Percentiles rank a stretch among this genome's conserved stretches.
These are phyloP conservation scores for Rhizophagus prolifer DNA, from an alignment of 192 early-diverging fungal species.

Conservation along the genomic window DNA sequence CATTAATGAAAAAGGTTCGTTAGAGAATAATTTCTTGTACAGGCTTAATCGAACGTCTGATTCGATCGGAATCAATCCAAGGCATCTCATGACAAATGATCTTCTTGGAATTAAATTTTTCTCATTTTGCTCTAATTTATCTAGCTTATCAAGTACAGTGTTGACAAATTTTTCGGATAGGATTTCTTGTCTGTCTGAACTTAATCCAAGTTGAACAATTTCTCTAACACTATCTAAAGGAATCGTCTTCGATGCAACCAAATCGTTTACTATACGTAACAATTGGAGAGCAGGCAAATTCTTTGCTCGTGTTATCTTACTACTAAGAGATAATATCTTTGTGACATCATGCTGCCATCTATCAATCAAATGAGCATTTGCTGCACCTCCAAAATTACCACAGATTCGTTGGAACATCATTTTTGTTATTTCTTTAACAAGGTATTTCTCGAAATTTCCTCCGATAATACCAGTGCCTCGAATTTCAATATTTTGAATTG, in stretches of 20 bases:
- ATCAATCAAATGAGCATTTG: neutral
- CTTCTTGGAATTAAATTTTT: slow-evolving; percentile 4
- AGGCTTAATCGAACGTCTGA: slow-evolving; percentile 2
- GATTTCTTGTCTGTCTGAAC: neutral
- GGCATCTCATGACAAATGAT: slow-evolving; percentile 10
- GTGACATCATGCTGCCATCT: slow-evolving; percentile 5
- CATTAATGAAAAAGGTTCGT: slow-evolving; percentile 1
- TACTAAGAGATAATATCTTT: slow-evolving; percentile 17
- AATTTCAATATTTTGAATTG: neutral
- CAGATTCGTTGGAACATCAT: neutral
- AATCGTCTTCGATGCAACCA: slow-evolving; percentile 10
- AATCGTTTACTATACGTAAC: slow-evolving; percentile 19
- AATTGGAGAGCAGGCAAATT: neutral
- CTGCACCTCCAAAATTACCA: neutral
- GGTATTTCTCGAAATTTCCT: neutral
- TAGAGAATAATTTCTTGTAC: slow-evolving; percentile 17
- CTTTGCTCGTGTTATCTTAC: neutral
- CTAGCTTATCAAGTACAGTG: neutral
- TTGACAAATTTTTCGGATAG: slow-evolving; percentile 13
- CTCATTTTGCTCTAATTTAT: slow-evolving; percentile 7
- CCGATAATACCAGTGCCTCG: neutral
- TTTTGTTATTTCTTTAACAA: slow-evolving; percentile 1
- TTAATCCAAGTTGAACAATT: neutral
- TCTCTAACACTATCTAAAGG: neutral
- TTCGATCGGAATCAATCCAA: neutral